Evolutionary conservation across 2,329 filamentous ascomycete species (phyloP), one percentile per base, ranked within the genome.

Genomic region (Pseudocercospora crystallina): DNA sequence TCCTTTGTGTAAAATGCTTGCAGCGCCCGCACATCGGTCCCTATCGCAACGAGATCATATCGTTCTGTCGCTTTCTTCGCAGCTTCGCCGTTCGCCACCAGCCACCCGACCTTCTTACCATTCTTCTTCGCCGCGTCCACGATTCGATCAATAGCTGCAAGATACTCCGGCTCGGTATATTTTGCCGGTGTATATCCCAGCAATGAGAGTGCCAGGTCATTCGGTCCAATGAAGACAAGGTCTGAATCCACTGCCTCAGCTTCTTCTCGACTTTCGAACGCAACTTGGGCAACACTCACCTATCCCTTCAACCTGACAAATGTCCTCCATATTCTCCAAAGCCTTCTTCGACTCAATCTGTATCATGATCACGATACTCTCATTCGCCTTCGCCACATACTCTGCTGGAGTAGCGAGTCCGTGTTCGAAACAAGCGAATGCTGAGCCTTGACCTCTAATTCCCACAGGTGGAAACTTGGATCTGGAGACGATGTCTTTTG

Each of bases 81-180:
- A 1, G 74, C 75, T 14, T 73, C 70, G 43, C 73, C 74, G 43
- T 79, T 69, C 51, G 77, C 76, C 1, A 73, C 70, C 69, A 80
- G 70, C 2, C 75, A 70, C 0, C 81, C 85, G 5, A 78, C 78
- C 72, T 85, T 86, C 70, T 87, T 88, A 14, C 83, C 84, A 9
- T 84, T 78, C 54, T 75, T 78, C 44, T 76, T 73, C 3, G 81
- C 78, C 2, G 85, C 83, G 10, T 72, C 71, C 8, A 83, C 71
- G 47, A 81, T 77, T 37, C 65, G 70, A 14, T 74, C 71, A 57
- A 81, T 77, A 2, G 78, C 77, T 2, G 68, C 65, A 20, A 72
- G 69, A 42, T 80, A 61, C 46, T 78, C 74, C 5, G 70, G 68
- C 48, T 76, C 72, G 62, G 76, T 12, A 55, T 68, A 49, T 13